Evolutionary conservation across 192 early-diverging fungal species (phyloP).

Genomic region (Glomus cerebriforme): DNA sequence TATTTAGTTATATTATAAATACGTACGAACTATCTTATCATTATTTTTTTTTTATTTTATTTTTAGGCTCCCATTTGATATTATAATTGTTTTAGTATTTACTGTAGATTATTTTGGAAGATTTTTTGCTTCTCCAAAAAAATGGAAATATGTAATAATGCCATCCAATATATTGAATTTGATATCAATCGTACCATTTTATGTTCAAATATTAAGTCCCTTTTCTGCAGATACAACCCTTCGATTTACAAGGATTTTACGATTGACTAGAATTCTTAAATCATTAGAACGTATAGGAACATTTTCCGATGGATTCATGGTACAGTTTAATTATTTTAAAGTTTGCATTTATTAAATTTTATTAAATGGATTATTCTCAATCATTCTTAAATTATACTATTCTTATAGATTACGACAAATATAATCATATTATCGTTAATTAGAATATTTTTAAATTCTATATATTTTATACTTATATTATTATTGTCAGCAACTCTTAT

Average conservation of each 20-base stretch:
- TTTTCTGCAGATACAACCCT: background rate
- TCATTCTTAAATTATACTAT: too few relatives aligned
- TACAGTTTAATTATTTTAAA: background rate
- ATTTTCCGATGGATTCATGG: slow-evolving; percentile 23
- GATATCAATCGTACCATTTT: background rate
- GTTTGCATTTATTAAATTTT: background rate
- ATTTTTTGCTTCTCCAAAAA: background rate
- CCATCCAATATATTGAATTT: background rate
- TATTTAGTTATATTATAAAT: background rate
- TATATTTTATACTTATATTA: background rate
- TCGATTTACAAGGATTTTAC: slow-evolving; percentile 22
- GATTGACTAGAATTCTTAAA: slow-evolving; percentile 3
- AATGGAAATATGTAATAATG: background rate
- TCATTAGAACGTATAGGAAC: slow-evolving; percentile 4
- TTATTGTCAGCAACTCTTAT: background rate
- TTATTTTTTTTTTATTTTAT: background rate
- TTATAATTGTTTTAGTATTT: background rate
- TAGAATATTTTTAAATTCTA: background rate
- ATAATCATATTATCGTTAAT: background rate
- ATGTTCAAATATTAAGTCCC: background rate
- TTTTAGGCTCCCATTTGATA: background rate
- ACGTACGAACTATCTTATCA: too few relatives aligned
- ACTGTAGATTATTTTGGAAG: background rate
- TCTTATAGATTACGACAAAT: background rate
- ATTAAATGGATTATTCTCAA: too few relatives aligned